Evolutionary conservation across 208 protist genomes (phyloP), one percentile per base, ranked within the genome.

Genomic region (Herpetomonas muscarum): DNA sequence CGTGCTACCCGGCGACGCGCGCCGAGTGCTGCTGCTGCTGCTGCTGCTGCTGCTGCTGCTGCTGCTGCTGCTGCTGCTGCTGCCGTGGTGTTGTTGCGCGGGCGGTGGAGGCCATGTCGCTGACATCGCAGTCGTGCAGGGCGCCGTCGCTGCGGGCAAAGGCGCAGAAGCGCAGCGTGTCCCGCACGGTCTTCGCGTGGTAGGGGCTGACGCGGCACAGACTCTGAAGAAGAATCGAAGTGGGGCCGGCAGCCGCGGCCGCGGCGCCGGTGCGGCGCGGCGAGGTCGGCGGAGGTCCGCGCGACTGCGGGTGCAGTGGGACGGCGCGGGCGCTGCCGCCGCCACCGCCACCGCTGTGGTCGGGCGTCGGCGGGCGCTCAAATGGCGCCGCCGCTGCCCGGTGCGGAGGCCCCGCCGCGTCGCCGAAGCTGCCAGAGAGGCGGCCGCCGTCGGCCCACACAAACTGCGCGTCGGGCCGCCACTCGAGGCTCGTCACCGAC

Each of bases 81-180:
- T n/a, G n/a, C n/a, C n/a, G 21, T 19, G 28, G 28, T 10, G 28
- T 24, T 49, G 12, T 49, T 19, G 10, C 28, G 44, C 10, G 21
- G 44, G 15, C 44, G 44, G 28, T 49, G 44, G 37, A 42, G n/a
- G n/a, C n/a, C n/a, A n/a, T n/a, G n/a, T n/a, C n/a, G n/a, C n/a
- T n/a, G n/a, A n/a, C n/a, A n/a, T n/a, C n/a, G n/a, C n/a, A n/a
- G n/a, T n/a, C n/a, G n/a, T n/a, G n/a, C n/a, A n/a, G n/a, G n/a
- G n/a, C 52, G 12, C 51, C 24, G 17, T n/a, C 36, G 21, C 36
- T 17, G 24, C 39, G 2, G 24, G 39, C 64, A 65, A 86, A 86
- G 19, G 78, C 37, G 50, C 65, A 70, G 17, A 86, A 64, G 26
- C 62, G 74, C 57, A 79, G 44, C 0, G 79, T 81, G 55, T 75